Base-by-base conservation (phyloP, 1,284 basidiomycete genomes). In the Cutaneotrichosporon curvatum region DNA sequence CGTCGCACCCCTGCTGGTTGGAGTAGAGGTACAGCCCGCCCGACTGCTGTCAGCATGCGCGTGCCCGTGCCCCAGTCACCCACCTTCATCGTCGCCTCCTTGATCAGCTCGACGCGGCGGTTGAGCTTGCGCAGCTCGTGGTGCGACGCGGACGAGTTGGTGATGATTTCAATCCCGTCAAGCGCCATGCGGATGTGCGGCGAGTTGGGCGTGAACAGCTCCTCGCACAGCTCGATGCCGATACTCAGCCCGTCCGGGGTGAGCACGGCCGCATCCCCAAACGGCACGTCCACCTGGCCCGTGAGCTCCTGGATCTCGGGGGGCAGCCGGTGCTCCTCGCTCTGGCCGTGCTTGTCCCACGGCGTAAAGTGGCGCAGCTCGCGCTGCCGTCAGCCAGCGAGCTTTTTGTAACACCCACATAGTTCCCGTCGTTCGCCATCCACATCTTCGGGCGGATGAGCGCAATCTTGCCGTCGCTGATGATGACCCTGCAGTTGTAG, bases 381-480 rank as follows among this genome's bases (percentile, higher is more conserved):
- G 37, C 94, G 84, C 72, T 73, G 41, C 2, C 4, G 38, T 52
- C 19, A 50, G 43, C 20, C 41, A 4, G 37, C 28, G 20, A 23
- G n/a, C 4, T 6, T 5, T 28, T 28, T 7, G 25, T 36, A 33
- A 6, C 14, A 39, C 62, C 56, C 51, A 72, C 70, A 68, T 98
- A 98, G 68, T 98, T 97, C 10, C 94, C 94, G 61, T 97, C 91
- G 63, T 98, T 98, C 3, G 94, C 94, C 50, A 98, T 78, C 94
- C 94, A 98, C 90, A 98, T 92, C 74, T 98, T 98, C 0, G 94
- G 95, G 11, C 95, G 81, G 58, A 98, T 96, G 58, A 95, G 79
- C 1, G 96, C 71, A 55, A 98, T 90, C 71, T 88, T 80, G 39
- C 81, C 78, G 70, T 94, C 78, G 63, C 90, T 78, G 33, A 94